Conservation (phyloP, 257 asterid genomes). For the Rehmannia glutinosa region DNA sequence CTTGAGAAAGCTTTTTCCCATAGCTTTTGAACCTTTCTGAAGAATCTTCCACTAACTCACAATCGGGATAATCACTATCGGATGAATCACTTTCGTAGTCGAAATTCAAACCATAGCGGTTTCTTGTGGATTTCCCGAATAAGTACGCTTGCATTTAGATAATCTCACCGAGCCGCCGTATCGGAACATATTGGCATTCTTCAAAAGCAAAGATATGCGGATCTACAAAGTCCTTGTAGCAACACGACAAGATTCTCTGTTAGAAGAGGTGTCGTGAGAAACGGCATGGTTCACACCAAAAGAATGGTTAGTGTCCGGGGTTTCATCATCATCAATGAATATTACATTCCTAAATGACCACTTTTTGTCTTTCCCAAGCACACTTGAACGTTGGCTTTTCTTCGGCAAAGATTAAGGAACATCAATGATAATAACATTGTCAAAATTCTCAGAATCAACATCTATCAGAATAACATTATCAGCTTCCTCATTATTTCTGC, state of each 20-base stretch:
- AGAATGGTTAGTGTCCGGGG: constrained; percentile 17
- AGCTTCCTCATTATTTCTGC: constrained; percentile 31
- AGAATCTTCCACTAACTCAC: constrained; percentile 65
- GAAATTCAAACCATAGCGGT: constrained; percentile 42
- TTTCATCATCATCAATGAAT: constrained; percentile 78
- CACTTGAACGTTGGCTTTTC: constrained; percentile 28
- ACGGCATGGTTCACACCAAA: constrained; percentile 22
- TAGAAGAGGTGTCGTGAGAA: constrained; percentile 40
- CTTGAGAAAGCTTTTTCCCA: constrained; percentile 80
- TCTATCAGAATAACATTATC: constrained; percentile 59
- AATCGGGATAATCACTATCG: constrained; percentile 49
- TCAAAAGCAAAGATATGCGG: constrained; percentile 29
- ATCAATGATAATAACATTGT: constrained; percentile 55
- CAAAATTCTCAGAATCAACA: constrained; percentile 42
- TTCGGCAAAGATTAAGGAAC: constrained; percentile 45
- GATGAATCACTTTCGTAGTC: constrained; percentile 47
- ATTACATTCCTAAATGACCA: constrained; percentile 38
- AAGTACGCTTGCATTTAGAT: constrained; percentile 89
- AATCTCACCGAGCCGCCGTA: constrained; percentile 53
- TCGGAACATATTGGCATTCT: constrained; percentile 46
- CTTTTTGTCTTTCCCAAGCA: constrained; percentile 22
- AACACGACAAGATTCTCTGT: constrained; percentile 24
- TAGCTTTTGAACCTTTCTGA: constrained; percentile 52
- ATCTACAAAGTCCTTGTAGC: constrained; percentile 25
- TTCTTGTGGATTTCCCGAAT: constrained; percentile 57